phyloP scores from a whole-genome alignment of 2,329 filamentous ascomycete species.

The Colletotrichum theobromicola region DNA sequence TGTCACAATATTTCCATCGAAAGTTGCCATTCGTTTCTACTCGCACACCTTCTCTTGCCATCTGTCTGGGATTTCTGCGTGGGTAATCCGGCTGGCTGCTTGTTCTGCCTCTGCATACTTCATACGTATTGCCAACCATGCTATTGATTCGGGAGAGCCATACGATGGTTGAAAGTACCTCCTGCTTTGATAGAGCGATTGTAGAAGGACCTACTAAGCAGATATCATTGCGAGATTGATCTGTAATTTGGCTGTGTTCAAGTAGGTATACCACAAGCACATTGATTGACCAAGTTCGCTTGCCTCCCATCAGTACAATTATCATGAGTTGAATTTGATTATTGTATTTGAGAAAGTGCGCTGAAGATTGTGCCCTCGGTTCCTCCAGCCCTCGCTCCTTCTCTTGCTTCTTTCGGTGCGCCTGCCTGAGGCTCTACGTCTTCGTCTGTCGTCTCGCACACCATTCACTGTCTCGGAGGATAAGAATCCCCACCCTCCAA shows the following conservation, averaged over 20 bases:
- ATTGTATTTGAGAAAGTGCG: no score
- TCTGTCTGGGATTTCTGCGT: no score
- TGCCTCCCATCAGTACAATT: no score
- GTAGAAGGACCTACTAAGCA: background rate
- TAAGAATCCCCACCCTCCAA: background rate
- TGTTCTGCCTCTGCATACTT: no score
- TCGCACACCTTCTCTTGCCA: no score
- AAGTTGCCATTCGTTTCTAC: background rate
- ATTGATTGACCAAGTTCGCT: background rate
- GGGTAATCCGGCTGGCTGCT: no score
- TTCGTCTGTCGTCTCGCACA: background rate
- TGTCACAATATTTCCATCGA: background rate
- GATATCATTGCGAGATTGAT: background rate
- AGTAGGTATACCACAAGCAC: background rate
- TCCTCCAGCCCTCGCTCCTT: background rate
- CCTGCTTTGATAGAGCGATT: accelerated
- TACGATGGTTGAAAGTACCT: accelerated
- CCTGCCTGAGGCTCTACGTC: background rate
- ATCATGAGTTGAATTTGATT: background rate
- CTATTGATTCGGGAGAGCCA: background rate
- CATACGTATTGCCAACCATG: background rate
- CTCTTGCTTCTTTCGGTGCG: background rate
- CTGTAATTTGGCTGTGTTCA: accelerated
- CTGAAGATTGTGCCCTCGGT: background rate
- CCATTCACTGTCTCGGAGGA: background rate